Percentiles rank a stretch among this genome's conserved stretches.
Conservation (phyloP, 78 protist species). For the Dictyostelium intermedium region DNA sequence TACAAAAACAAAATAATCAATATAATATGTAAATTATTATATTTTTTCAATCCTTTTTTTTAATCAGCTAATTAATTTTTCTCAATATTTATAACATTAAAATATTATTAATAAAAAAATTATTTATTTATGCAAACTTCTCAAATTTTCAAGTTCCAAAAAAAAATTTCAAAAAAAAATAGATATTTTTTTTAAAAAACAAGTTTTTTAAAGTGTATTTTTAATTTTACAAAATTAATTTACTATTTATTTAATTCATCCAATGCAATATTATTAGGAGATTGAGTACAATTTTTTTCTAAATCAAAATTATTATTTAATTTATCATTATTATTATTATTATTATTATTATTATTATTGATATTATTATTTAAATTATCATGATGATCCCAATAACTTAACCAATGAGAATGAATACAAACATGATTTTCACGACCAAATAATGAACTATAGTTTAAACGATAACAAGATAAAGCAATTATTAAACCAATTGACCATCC, state of each 20-base stretch:
- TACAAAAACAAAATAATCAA: not conserved
- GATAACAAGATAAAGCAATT: constrained; percentile 8
- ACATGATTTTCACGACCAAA: constrained; percentile 42
- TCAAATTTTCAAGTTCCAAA: not conserved
- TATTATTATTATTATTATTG: not conserved
- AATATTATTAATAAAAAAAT: not conserved
- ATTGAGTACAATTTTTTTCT: not conserved
- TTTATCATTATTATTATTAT: not conserved
- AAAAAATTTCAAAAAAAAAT: too few species aligned
- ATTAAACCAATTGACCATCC: constrained; percentile 56
- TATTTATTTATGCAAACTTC: not conserved
- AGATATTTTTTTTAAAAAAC: not conserved
- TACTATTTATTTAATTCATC: not conserved
- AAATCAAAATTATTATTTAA: not conserved
- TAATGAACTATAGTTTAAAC: constrained; percentile 35
- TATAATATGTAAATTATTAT: not conserved
- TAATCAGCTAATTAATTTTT: too few species aligned
- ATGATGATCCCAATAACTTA: not conserved
- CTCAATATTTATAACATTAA: not conserved
- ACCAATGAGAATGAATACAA: constrained; percentile 2
- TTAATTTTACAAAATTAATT: too few species aligned
- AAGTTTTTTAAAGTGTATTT: too few species aligned
- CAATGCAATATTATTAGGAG: not conserved
- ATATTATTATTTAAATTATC: not conserved
- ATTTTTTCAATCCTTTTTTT: not conserved